Evolutionary conservation across 116 monocot genomes (phyloP), one percentile per base, ranked within the genome.

Genomic region (Posidonia oceanica): DNA sequence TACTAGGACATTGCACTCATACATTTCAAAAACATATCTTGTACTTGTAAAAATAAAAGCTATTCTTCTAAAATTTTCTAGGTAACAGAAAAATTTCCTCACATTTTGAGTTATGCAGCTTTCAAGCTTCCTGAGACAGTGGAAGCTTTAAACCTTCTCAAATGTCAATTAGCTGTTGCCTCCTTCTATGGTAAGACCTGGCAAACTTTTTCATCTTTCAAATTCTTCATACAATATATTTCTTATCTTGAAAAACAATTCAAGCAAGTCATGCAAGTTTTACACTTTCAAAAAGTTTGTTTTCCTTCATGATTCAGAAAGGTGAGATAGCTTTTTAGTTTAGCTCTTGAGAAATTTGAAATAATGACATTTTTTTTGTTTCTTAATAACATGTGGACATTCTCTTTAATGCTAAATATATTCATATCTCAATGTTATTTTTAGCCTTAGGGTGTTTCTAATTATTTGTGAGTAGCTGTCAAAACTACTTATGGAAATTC

Each of bases 81-180:
- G 93, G 81, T 89, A 40, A 66, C 67, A 39, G 54, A 87, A 14
- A 93, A 93, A 69, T 89, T 93, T 68, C 87, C 89, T 72, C 89
- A 87, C 81, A 85, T 93, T 64, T 75, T 29, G 51, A 61, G 64
- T 63, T 93, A 93, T 63, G 76, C 61, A 75, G 87, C 83, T 56
- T 89, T 81, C 66, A 81, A 69, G 58, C 61, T 93, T 71, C 87
- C 93, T 21, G n/a, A 44, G 21, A 70, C 39, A 59, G 66, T 80
- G 41, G 85, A 87, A 75, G 81, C 77, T 65, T 61, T 3, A 52
- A 78, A 68, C 20, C 77, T 87, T 69, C 61, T 93, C 2, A 93
- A 89, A 78, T 78, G 81, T 68, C 93, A 93, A 58, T 38, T 89
- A 21, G 83, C 85, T 63, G 72, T 93, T 72, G 82, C 75, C 52